Evolutionary conservation across 1,284 basidiomycete species (phyloP), one percentile per base, ranked within the genome.

Genomic region (Singerocomus rubriflavus): DNA sequence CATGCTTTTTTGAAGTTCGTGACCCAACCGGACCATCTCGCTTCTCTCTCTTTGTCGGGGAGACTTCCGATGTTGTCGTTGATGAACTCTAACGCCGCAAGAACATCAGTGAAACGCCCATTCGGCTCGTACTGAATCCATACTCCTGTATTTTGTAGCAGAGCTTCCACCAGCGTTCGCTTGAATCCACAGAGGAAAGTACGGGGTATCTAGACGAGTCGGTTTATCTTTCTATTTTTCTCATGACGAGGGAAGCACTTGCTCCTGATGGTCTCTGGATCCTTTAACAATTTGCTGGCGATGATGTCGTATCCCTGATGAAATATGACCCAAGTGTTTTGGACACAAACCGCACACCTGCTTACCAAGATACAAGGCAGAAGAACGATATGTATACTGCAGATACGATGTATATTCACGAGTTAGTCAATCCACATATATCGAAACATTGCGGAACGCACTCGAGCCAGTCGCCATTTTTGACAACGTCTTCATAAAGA

Each of bases 311-410:
- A 48, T 34, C 50, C 51, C 54, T 55, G 37, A n/a, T 4, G 21
- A 21, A 21, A 41, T 3, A 38, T 3, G 16, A 54, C 6, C 11
- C 30, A 14, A 38, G 2, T 2, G 13, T 29, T 38, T 5, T 38
- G 5, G 9, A 27, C 13, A 35, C 13, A 27, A 26, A 11, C 7
- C 9, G 13, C 10, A 9, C 3, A 10, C 6, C 10, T 6, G 31
- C 51, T 37, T 8, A 55, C 54, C 36, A 55, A 10, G 16, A 55
- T 54, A 9, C 54, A 56, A 12, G 54, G 54, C 16, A 54, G 16
- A 29, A 55, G 42, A 27, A 46, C 27, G 16, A 57, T 50, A n/a
- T 57, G 55, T 11, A 54, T 25, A 25, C 54, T 55, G 17, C 1
- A 9, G 10, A 44, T n/a, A 31, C 9, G 0, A 17, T 13, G 14